Conservation (phyloP, 805 yeast genomes). For the Saturnispora dispora region DNA sequence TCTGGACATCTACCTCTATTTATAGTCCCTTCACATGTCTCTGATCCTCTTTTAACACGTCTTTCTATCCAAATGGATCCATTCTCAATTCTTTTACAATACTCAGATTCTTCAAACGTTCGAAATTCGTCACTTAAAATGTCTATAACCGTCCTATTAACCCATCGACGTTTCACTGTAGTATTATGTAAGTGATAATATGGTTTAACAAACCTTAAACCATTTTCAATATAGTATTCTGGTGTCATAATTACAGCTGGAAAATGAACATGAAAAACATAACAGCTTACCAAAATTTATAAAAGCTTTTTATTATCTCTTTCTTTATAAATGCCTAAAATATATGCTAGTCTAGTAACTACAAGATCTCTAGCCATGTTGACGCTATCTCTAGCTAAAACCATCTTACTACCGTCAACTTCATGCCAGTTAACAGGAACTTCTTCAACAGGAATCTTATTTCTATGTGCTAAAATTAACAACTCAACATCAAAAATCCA, state of each 20-base stretch:
- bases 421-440: constrained; percentile 95
- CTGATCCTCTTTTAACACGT: constrained; percentile 1
- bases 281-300: not conserved
- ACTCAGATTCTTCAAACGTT: constrained; percentile 20
- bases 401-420: constrained; percentile 91
- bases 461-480: constrained; percentile 67
- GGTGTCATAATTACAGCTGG: not conserved
- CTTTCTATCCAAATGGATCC: constrained; percentile 16
- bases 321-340: constrained; percentile 64
- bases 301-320: constrained; percentile 4
- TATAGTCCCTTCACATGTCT: constrained; percentile 11
- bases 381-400: constrained; percentile 80
- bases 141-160: constrained; percentile 29
- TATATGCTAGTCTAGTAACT: constrained; percentile 80
- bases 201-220: constrained; percentile 28
- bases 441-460: constrained; percentile 59
- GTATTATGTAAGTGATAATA: constrained; percentile 30
- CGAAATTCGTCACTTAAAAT: constrained; percentile 34
- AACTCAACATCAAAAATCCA: constrained; percentile 98
- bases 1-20: constrained; percentile 1
- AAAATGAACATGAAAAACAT: not conserved
- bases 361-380: constrained; percentile 92
- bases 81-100: constrained; percentile 15
- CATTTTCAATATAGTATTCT: constrained; percentile 7
- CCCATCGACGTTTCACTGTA: constrained; percentile 39